Evolutionary conservation across 1,139 yeast species (phyloP).

Genomic region (Suhomyces taliae): DNA sequence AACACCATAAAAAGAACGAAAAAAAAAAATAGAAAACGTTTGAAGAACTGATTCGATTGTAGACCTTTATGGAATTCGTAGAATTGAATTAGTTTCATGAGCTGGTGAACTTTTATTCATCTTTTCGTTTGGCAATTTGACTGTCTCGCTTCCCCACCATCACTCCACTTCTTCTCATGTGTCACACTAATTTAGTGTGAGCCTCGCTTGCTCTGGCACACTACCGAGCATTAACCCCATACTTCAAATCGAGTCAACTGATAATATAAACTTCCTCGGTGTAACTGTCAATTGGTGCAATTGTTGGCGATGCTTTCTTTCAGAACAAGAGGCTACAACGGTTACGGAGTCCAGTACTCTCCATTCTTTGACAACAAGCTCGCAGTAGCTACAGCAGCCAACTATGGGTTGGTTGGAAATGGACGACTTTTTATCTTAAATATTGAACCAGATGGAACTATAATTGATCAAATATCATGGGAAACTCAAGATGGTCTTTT

Average conservation of each 20-base stretch:
- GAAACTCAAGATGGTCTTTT: constrained; percentile 94
- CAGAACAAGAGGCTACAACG: constrained; percentile 80
- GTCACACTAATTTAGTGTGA: too few relatives aligned
- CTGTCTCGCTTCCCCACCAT: too few relatives aligned
- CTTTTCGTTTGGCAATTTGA: too few relatives aligned
- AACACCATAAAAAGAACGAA: too few relatives aligned
- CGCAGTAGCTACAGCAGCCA: constrained; percentile 89
- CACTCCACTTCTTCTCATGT: too few relatives aligned
- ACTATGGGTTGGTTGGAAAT: constrained; percentile 92
- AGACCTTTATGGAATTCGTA: too few relatives aligned
- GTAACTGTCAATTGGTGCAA: too few relatives aligned
- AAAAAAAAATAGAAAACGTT: too few relatives aligned
- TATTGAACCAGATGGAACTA: constrained; percentile 64
- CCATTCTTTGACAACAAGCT: constrained; percentile 88
- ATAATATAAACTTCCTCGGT: background rate
- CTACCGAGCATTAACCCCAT: background rate
- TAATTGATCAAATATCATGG: constrained; percentile 58
- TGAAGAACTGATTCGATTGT: too few relatives aligned
- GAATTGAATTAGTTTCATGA: too few relatives aligned
- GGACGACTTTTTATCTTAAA: constrained; percentile 74
- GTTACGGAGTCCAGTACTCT: constrained; percentile 85
- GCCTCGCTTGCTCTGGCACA: too few relatives aligned
- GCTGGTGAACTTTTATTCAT: too few relatives aligned
- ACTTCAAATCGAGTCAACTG: background rate
- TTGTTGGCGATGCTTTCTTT: constrained; percentile 58